Evolutionary conservation across 352 stramenopile species (phyloP), one percentile per base, ranked within the genome.

Genomic region (Pythium sp.): DNA sequence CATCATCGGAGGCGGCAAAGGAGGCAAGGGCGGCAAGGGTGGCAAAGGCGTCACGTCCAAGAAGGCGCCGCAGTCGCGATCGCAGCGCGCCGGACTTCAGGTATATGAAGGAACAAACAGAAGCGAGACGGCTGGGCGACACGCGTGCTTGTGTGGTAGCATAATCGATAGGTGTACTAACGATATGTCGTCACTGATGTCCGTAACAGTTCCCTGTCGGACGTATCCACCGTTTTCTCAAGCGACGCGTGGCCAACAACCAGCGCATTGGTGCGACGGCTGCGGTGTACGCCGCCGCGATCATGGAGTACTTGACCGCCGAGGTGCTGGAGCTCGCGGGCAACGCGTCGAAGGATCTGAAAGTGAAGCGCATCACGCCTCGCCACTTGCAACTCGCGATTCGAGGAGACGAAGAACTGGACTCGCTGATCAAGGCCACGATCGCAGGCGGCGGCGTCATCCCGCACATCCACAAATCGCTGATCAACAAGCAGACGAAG

Each of bases 371-470:
- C 80, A 99, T 99, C 75, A 99, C 98, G 64, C 98, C 98, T 57
- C 90, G 98, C 63, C 98, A 99, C 81, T 86, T 99, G 72, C 98
- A 99, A 79, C 92, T 99, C 20, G 98, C 98, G 65, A 99, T 99
- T 84, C 94, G 98, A 76, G 98, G 98, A 92, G 98, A 99, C 73
- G 98, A 99, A 84, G 98, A 99, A 84, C 90, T 99, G 54, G 98
- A 99, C 67, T 78, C 75, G 67, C 79, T 99, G 60, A 99, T 99
- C 82, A 99, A 99, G 89, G 98, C 98, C 36, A 99, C 98, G 59
- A 99, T 99, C 85, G 98, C 98, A 24, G 98, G 98, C 70, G 98
- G 98, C 73, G 98, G 98, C 91, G 98, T 99, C 64, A 99, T 99
- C 74, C 98, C 98, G 38, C 95, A 99, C 86, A 99, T 99, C 79